A percentile compares a stretch with the other conserved stretches of the same genome.
Evolutionary conservation across 306 rosid genomes (phyloP).

Genomic region (Lupinus albus): DNA sequence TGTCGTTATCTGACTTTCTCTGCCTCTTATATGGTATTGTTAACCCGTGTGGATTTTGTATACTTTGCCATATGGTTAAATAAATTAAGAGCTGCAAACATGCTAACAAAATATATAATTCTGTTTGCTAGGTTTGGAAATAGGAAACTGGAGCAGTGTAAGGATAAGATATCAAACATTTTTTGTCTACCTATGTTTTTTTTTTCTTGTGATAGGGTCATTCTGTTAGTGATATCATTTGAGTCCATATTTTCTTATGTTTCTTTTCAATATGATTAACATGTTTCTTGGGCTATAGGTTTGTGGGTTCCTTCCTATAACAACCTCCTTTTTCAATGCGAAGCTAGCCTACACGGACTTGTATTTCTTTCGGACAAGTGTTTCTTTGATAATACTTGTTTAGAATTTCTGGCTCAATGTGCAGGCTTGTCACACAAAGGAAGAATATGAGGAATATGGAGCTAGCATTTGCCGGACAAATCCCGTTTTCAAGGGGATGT

Average conservation of each 20-base stretch:
- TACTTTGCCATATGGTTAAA: constrained; percentile 18
- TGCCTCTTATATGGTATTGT: constrained; percentile 6
- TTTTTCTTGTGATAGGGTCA: background rate
- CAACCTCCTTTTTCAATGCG: background rate
- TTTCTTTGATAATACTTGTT: constrained; percentile 14
- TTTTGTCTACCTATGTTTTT: background rate
- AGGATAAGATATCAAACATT: background rate
- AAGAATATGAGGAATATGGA: constrained; percentile 92
- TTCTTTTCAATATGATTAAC: no score
- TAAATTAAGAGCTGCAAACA: constrained; percentile 4
- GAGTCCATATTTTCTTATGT: background rate
- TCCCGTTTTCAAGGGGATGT: constrained; percentile 99
- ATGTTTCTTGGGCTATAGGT: no score
- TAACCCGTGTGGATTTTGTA: constrained; percentile 7
- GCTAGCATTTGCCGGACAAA: constrained; percentile 97
- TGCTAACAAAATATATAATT: background rate
- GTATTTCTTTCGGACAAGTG: background rate
- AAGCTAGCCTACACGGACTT: background rate
- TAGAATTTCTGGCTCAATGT: constrained; percentile 37
- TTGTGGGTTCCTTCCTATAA: constrained; percentile 1
- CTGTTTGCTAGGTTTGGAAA: constrained; percentile 17
- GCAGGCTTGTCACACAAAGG: constrained; percentile 99
- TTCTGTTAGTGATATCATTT: background rate
- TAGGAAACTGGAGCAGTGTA: background rate
- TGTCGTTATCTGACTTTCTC: background rate